Conservation (phyloP, 768 basidiomycete species). For the Boletus patriciae region DNA sequence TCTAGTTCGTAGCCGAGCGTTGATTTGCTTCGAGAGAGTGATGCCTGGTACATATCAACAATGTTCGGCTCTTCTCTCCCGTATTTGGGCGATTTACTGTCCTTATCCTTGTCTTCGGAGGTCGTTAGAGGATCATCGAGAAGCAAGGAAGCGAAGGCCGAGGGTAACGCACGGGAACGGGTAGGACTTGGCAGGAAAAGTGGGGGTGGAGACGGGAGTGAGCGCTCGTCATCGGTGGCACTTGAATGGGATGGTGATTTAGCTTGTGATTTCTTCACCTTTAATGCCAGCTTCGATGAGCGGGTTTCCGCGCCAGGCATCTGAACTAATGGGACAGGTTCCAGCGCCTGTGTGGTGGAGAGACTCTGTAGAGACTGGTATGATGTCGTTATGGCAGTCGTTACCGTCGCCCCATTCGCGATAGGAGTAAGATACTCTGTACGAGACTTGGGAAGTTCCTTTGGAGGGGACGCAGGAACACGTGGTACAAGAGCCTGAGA, state of each 20-base stretch:
- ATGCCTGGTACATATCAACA: conserved; percentile 30
- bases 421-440: conserved; percentile 78
- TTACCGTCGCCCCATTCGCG: conserved; percentile 80
- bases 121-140: conserved; percentile 50
- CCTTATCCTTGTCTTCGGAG: conserved; percentile 39
- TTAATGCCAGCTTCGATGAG: conserved; percentile 75
- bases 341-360: conserved; percentile 35
- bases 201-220: conserved; percentile 42
- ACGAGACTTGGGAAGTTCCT: conserved; percentile 44
- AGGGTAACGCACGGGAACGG: conserved; percentile 71
- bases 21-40: conserved; percentile 31
- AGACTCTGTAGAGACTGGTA: conserved; percentile 72
- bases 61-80: conserved; percentile 34
- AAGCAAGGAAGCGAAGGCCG: conserved; percentile 73
- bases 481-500: conserved; percentile 23
- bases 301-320: conserved; percentile 41
- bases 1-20: conserved; percentile 21
- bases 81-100: conserved; percentile 28
- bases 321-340: conserved; percentile 23
- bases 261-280: conserved; percentile 60
- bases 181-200: conserved; percentile 57
- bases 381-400: conserved; percentile 80
- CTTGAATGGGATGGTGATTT: conserved; percentile 38
- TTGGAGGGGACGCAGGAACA: conserved; percentile 32
- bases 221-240: conserved; percentile 41